These are phyloP conservation scores for Pythium rhizo-oryzae DNA, from an alignment of 352 stramenopile genomes.

Conservation along the genomic window DNA sequence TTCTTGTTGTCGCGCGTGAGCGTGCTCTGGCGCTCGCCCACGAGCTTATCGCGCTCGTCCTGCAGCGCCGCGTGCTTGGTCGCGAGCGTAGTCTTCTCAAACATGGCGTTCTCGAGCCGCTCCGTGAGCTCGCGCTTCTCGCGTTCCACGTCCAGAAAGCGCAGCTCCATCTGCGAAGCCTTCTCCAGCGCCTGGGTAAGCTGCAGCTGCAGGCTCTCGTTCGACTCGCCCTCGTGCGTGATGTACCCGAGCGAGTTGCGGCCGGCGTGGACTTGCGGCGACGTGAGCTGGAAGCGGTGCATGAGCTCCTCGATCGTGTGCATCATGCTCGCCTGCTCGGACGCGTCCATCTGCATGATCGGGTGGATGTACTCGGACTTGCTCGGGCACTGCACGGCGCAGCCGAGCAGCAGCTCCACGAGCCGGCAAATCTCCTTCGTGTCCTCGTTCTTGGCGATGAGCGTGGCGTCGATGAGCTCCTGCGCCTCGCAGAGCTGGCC, in stretches of 20 bases:
- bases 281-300: constrained; percentile 71
- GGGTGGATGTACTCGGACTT: constrained; percentile 85
- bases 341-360: constrained; percentile 83
- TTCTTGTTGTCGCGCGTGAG: constrained; percentile 87
- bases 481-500: constrained; percentile 68
- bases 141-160: constrained; percentile 73
- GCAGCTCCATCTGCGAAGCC: constrained; percentile 68
- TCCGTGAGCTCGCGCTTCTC: constrained; percentile 79
- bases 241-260: constrained; percentile 65
- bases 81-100: constrained; percentile 50
- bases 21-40: constrained; percentile 71
- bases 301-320: constrained; percentile 85
- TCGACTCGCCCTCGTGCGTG: constrained; percentile 41
- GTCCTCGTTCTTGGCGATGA: constrained; percentile 75
- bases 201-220: constrained; percentile 53
- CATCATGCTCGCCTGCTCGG: constrained; percentile 83
- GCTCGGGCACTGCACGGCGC: constrained; percentile 76
- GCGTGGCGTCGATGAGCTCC: constrained; percentile 68
- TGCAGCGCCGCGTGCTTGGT: constrained; percentile 54
- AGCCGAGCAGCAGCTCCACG: constrained; percentile 73
- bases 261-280: constrained; percentile 33
- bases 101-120: constrained; percentile 59
- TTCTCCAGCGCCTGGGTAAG: constrained; percentile 72
- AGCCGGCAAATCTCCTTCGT: constrained; percentile 71
- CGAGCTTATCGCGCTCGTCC: constrained; percentile 71